phyloP scores from a whole-genome alignment of 2,329 filamentous ascomycete genomes.

The Pseudopyrenochaeta lycopersici region DNA sequence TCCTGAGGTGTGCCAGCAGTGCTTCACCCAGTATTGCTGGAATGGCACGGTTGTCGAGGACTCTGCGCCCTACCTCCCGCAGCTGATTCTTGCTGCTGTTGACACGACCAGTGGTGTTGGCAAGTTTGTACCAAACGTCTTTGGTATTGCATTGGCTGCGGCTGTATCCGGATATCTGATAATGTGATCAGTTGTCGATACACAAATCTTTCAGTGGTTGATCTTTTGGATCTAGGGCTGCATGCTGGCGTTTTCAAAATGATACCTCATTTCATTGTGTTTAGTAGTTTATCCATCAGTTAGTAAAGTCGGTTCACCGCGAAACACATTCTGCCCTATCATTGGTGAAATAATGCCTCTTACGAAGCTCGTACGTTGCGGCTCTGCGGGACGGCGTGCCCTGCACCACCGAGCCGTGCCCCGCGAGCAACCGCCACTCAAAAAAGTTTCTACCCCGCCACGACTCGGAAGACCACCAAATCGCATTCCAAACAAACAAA shows the following conservation, averaged over 20 bases:
- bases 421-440: slow-evolving; percentile 10
- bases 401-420: slow-evolving; percentile 16
- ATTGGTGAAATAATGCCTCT: slow-evolving; percentile 4
- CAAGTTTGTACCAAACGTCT: slow-evolving; percentile 31
- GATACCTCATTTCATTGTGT: slow-evolving; percentile 7
- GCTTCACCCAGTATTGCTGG: slow-evolving; percentile 91
- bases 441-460: slow-evolving; percentile 31
- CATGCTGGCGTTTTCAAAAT: slow-evolving; percentile 8
- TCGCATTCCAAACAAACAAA: slow-evolving; percentile 9
- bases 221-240: slow-evolving; percentile 1
- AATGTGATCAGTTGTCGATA: slow-evolving; percentile 11
- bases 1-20: slow-evolving; percentile 76
- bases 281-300: slow-evolving; percentile 2
- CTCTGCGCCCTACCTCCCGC: slow-evolving; percentile 39
- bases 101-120: slow-evolving; percentile 32
- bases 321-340: slow-evolving; percentile 4
- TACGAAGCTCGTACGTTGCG: slow-evolving; percentile 10
- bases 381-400: slow-evolving; percentile 14
- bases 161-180: slow-evolving; percentile 24
- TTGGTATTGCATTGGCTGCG: slow-evolving; percentile 27
- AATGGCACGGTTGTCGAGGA: slow-evolving; percentile 71
- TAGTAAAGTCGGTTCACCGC: not conserved
- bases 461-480: slow-evolving; percentile 7
- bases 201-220: not conserved
- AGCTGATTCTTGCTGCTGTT: slow-evolving; percentile 25